Conservation (phyloP, 305 asterid species). For the Solanum aculeatissimum region DNA sequence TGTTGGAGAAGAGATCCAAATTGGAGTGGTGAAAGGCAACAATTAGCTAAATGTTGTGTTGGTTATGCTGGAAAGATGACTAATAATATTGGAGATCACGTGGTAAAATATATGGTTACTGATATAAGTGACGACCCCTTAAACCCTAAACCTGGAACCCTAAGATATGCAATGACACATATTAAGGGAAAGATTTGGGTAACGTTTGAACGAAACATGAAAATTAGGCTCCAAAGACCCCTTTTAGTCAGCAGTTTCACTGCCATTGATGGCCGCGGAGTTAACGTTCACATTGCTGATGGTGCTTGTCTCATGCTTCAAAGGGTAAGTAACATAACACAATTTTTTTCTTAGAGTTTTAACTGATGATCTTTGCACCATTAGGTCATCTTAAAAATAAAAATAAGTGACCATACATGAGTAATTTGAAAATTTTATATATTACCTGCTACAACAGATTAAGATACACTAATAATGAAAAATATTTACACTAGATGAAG, state of each 20-base stretch:
- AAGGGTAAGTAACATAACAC: constrained; percentile 20
- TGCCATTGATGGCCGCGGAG: constrained; percentile 71
- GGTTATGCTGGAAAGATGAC: constrained; percentile 66
- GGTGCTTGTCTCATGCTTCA: constrained; percentile 52
- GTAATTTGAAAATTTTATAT: background rate
- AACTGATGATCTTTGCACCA: background rate
- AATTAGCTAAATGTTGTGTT: constrained; percentile 53
- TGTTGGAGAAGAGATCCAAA: constrained; percentile 56
- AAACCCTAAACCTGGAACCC: constrained; percentile 53
- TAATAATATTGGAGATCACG: constrained; percentile 33
- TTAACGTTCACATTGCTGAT: constrained; percentile 38
- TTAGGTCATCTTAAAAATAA: background rate
- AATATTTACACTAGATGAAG: too few species aligned
- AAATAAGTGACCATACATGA: background rate
- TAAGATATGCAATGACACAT: constrained; percentile 51
- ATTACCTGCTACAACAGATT: background rate
- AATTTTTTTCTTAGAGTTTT: background rate
- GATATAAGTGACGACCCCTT: constrained; percentile 49
- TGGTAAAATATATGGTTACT: constrained; percentile 32
- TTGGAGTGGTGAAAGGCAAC: constrained; percentile 44
- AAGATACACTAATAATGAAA: background rate
- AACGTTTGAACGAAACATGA: constrained; percentile 59
- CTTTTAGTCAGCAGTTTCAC: constrained; percentile 63
- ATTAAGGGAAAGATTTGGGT: constrained; percentile 64
- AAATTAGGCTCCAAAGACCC: constrained; percentile 43